Base-by-base conservation (phyloP, 1,139 yeast genomes). In the Yamadazyma taylorii region DNA sequence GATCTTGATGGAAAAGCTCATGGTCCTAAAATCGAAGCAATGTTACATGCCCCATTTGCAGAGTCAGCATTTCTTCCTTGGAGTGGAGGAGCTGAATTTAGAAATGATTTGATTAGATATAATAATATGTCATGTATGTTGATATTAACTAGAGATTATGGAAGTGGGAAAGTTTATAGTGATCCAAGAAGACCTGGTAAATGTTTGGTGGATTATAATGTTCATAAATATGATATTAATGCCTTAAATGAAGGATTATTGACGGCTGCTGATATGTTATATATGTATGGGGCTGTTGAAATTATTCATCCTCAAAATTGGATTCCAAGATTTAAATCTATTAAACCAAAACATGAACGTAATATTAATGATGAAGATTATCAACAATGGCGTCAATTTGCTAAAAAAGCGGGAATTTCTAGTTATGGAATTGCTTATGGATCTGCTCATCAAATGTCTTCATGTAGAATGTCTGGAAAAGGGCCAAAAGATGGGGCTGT, bases 401-500 rank as follows among this genome's bases (percentile, higher is more conserved):
- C 61, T 5, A 58, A 61, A 16, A 55, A 54, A 11, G 48, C 51
- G 5, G 60, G 60, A 8, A 51, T 70, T 33, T 58, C 55, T 17
- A 34, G 49, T 3, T 66, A 55, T 37, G 67, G 66, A 3, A 50
- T 66, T 3, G 44, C 61, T 3, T 59, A 64, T 41, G 84, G 83
- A 3, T 64, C 75, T 3, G 85, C 85, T 6, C 84, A 79, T 54
- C 84, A 79, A 55, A 78, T 79, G 83, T 66, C 78, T 37, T 53
- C 75, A 2, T 77, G 83, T 52, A 66, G 83, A 42, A 76, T 78
- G 63, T 61, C 73, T 4, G 78, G 79, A 13, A 63, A 64, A 45
- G 73, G 74, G 8, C 75, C 81, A 7, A 42, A 48, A 10, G 50
- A 66, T 40, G 78, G 79, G 5, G 81, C 81, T 4, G 67, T 73